Evolutionary conservation across 2,329 filamentous ascomycete species (phyloP), one percentile per base, ranked within the genome.

Genomic region (Herpotrichia juniperi): DNA sequence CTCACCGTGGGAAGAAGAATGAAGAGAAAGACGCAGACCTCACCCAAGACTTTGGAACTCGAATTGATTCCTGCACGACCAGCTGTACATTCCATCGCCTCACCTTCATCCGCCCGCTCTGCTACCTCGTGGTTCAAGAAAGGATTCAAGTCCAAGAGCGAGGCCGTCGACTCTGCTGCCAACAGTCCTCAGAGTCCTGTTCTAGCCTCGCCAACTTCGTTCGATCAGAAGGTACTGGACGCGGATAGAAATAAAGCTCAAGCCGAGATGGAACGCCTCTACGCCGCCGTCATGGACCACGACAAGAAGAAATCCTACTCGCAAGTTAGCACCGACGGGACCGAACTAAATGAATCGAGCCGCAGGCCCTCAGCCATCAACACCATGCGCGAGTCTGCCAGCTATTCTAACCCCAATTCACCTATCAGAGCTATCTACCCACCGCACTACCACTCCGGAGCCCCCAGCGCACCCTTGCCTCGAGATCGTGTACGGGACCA

Each of bases 281-380:
- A 97, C 76, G 91, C 87, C 56, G 89, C 92, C 61, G 93, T 96
- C 58, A 89, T 96, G 87, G 91, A 92, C 72, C 90, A 96, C 63
- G 93, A 97, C 58, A 81, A 80, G 40, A 76, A 78, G 57, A 81
- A 78, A 54, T 63, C 67, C 24, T 64, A 63, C 25, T 64, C 68
- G n/a, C 63, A 65, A 34, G 54, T 62, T 45, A 69, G 63, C 49
- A 56, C 55, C 47, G 50, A 49, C 21, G 63, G 68, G 31, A 22
- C 43, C 24, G 47, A 50, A 43, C 17, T 42, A 35, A 12, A 50
- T 25, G 47, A 51, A 21, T 47, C 52, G 14, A 47, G 58, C 8
- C 48, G 54, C n/a, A 42, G 59, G 9, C 63, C 69, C 10, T 66
- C 63, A 0, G 59, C 59, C n/a, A 71, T 75, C 54, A 69, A 66